Evolutionary conservation across 192 early-diverging fungal genomes (phyloP), one percentile per base, ranked within the genome.

Genomic region (Coemansia sp.): DNA sequence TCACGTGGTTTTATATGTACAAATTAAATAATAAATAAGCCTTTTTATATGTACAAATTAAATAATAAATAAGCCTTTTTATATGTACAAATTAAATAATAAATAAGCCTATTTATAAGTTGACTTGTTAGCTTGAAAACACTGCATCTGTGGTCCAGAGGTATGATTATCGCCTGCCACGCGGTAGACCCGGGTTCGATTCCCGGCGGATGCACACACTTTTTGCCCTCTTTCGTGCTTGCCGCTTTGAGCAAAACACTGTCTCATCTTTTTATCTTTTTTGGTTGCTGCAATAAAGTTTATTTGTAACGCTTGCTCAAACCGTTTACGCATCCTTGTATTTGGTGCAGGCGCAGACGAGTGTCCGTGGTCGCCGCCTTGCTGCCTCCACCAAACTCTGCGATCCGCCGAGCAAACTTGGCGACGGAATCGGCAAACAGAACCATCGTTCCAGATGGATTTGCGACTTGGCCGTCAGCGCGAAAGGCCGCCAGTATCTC

Each of bases 161-260:
- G 86, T 87, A 87, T 88, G 86, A 88, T 90, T 87, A 79, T 82
- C 87, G 86, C 86, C 88, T 91, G 87, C 87, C 87, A 87, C 89
- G 89, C 84, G 87, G 84, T 87, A 86, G 89, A 87, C 89, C 89
- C 88, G 89, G 88, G 89, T 90, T 90, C 89, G 86, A 90, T 88
- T 89, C 89, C 88, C 88, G 88, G 89, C 82, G 75, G 75, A 76
- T 71, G 85, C 87, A 85, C 58, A 53, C 40, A 64, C 67, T 74
- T 73, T 65, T 44, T 70, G 33, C 38, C 46, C 29, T 27, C 27
- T 27, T 24, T 24, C 24, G 24, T 24, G 24, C 24, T 24, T 24
- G 24, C 24, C 24, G 24, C 24, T 24, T 24, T 24, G 24, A 24
- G 24, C 24, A 24, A 24, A 24, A 24, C 24, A 24, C 24, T 24